Percentiles rank a stretch among this genome's conserved stretches.
Conservation (phyloP, 2,329 filamentous ascomycete species). For the Curvularia eragrostidis region DNA sequence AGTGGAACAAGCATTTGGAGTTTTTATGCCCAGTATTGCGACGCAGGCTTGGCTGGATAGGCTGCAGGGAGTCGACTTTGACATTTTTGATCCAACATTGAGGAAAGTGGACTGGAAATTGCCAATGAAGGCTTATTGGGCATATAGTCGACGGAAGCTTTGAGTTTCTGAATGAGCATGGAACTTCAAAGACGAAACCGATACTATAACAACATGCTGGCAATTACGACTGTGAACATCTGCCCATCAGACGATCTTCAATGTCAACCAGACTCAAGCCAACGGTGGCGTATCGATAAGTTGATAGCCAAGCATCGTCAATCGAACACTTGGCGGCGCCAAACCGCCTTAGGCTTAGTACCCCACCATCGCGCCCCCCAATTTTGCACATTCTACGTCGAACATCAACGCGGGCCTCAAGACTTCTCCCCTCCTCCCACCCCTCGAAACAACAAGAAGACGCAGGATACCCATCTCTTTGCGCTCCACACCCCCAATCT, state of each 20-base stretch:
- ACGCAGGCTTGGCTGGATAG: conserved; percentile 79
- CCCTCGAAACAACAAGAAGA: conserved; percentile 38
- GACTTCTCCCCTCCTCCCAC: background rate
- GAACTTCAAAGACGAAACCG: background rate
- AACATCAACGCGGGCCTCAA: conserved; percentile 5
- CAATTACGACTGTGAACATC: background rate
- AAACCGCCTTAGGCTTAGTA: conserved; percentile 9
- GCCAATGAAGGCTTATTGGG: conserved; percentile 77
- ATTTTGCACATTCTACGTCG: conserved; percentile 15
- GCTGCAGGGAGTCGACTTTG: conserved; percentile 82
- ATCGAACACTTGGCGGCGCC: conserved; percentile 5
- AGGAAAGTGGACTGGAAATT: conserved; percentile 79
- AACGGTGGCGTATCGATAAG: background rate
- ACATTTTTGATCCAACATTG: conserved; percentile 72
- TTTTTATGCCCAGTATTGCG: conserved; percentile 80
- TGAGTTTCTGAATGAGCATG: conserved; percentile 9
- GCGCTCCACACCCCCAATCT: conserved; percentile 61
- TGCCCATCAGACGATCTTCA: background rate
- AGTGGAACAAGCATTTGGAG: conserved; percentile 73
- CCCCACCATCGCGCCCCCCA: conserved; percentile 12
- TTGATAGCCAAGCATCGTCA: background rate
- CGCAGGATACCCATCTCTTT: conserved; percentile 95
- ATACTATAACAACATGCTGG: no score
- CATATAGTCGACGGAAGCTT: conserved; percentile 62
- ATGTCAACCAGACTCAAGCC: background rate